phyloP scores from a whole-genome alignment of 768 basidiomycete genomes.

The Auricularia heimuer region DNA sequence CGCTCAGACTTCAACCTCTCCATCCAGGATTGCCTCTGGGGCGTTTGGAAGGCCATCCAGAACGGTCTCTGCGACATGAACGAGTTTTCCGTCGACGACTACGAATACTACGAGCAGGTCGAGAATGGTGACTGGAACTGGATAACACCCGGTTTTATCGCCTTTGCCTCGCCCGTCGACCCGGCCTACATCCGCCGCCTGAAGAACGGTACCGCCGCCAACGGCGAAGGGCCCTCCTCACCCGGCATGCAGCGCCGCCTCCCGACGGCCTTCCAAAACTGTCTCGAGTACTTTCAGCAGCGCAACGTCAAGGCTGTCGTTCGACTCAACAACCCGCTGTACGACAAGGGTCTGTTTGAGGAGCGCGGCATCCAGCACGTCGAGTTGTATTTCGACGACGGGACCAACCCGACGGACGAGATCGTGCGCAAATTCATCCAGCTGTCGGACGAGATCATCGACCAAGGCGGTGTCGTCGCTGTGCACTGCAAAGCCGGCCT shows the following conservation, averaged over 20 bases:
- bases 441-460: constrained; percentile 67
- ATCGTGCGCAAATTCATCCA: constrained; percentile 90
- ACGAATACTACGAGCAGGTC: constrained; percentile 91
- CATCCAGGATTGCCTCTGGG: constrained; percentile 88
- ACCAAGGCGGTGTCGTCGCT: constrained; percentile 71
- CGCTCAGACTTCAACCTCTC: constrained; percentile 87
- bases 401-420: constrained; percentile 93
- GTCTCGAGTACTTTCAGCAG: constrained; percentile 86
- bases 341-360: constrained; percentile 71
- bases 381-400: constrained; percentile 96
- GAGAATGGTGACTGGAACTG: constrained; percentile 96
- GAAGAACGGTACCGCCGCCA: constrained; percentile 22
- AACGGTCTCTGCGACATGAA: constrained; percentile 90
- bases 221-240: constrained; percentile 15
- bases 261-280: constrained; percentile 75
- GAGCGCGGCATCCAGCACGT: constrained; percentile 81
- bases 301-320: constrained; percentile 83
- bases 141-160: constrained; percentile 86
- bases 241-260: constrained; percentile 69
- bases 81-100: constrained; percentile 86
- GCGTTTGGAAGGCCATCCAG: constrained; percentile 79
- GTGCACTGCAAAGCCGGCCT: constrained; percentile 96
- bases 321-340: constrained; percentile 86
- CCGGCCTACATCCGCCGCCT: constrained; percentile 55
- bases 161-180: constrained; percentile 89